Conservation (phyloP, 2,329 filamentous ascomycete genomes). For the Teratosphaeria viscida region DNA sequence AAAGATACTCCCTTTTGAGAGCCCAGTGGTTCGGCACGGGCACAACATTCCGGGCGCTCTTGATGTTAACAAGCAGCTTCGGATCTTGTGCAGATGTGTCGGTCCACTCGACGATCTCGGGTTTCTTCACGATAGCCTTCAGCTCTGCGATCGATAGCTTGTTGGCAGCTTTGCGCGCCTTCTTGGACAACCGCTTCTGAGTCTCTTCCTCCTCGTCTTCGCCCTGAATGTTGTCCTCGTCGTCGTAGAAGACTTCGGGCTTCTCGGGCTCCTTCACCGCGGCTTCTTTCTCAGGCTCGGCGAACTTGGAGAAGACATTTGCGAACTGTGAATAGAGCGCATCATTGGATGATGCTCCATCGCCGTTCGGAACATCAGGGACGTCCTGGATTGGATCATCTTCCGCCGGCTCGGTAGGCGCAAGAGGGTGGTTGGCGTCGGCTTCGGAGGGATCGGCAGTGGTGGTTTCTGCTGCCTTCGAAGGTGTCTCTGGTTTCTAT, state of each 20-base stretch:
- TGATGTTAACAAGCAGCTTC: slow-evolving; percentile 82
- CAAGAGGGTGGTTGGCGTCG: slow-evolving; percentile 11
- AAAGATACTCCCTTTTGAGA: slow-evolving; percentile 91
- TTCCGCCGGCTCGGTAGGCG: slow-evolving; percentile 16
- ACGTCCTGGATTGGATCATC: slow-evolving; percentile 19
- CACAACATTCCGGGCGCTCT: slow-evolving; percentile 87
- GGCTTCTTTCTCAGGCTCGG: slow-evolving; percentile 43
- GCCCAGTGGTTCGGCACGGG: slow-evolving; percentile 93
- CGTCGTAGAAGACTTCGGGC: slow-evolving; percentile 72
- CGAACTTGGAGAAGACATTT: slow-evolving; percentile 71
- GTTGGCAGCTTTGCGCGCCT: slow-evolving; percentile 82
- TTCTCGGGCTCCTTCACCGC: slow-evolving; percentile 60
- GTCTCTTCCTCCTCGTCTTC: slow-evolving; percentile 62
- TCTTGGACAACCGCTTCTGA: slow-evolving; percentile 71
- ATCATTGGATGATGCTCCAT: slow-evolving; percentile 35
- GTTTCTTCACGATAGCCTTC: slow-evolving; percentile 81
- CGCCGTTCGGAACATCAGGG: slow-evolving; percentile 14
- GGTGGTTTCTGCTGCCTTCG: slow-evolving; percentile 9
- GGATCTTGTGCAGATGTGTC: slow-evolving; percentile 88
- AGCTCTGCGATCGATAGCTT: slow-evolving; percentile 91
- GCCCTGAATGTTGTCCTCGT: slow-evolving; percentile 78
- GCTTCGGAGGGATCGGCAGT: slow-evolving; percentile 7
- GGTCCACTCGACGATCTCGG: slow-evolving; percentile 95
- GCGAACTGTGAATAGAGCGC: slow-evolving; percentile 77
- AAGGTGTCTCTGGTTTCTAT: slow-evolving; percentile 15